Conservation (phyloP, 768 basidiomycete species). For the Trametes meyenii region DNA sequence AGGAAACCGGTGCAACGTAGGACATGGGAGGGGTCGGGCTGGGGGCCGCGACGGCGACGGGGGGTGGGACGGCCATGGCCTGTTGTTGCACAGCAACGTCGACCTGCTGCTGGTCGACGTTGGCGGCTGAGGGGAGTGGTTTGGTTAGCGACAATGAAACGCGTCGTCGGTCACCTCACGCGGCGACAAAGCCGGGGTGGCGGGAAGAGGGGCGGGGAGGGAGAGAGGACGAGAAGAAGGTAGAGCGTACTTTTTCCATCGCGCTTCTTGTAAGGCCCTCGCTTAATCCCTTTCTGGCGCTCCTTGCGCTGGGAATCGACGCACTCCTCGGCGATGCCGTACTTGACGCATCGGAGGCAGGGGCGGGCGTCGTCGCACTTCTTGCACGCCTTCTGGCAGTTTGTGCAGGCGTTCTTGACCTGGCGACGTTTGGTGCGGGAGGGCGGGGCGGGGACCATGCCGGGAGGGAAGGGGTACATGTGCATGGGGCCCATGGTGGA, state of each 20-base stretch:
- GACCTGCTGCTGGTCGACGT: constrained; percentile 42
- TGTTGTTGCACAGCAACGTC: constrained; percentile 47
- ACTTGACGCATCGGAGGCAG: constrained; percentile 91
- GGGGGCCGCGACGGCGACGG: constrained; percentile 43
- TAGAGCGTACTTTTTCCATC: constrained; percentile 83
- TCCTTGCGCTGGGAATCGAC: constrained; percentile 92
- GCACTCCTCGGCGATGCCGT: constrained; percentile 85
- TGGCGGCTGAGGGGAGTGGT: constrained; percentile 60
- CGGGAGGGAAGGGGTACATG: constrained; percentile 68
- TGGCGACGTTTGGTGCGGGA: constrained; percentile 79
- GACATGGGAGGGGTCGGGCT: constrained; percentile 49
- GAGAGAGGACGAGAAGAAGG: constrained; percentile 9
- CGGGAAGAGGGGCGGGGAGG: constrained; percentile 28
- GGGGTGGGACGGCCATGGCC: constrained; percentile 45
- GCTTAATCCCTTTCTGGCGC: constrained; percentile 84
- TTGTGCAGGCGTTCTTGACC: constrained; percentile 91
- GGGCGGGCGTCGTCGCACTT: constrained; percentile 91
- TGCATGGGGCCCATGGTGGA: constrained; percentile 63
- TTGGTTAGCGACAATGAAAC: constrained; percentile 31
- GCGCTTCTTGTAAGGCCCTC: constrained; percentile 94
- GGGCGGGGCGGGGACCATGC: constrained; percentile 47
- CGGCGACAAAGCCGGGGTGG: constrained; percentile 17
- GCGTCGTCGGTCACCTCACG: constrained; percentile 23
- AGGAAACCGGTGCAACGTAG: constrained; percentile 55
- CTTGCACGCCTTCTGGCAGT: constrained; percentile 90